Percentiles rank a stretch among this genome's conserved stretches.
Conservation (phyloP, 164 flowering plant genomes). For the Berberis thunbergii region DNA sequence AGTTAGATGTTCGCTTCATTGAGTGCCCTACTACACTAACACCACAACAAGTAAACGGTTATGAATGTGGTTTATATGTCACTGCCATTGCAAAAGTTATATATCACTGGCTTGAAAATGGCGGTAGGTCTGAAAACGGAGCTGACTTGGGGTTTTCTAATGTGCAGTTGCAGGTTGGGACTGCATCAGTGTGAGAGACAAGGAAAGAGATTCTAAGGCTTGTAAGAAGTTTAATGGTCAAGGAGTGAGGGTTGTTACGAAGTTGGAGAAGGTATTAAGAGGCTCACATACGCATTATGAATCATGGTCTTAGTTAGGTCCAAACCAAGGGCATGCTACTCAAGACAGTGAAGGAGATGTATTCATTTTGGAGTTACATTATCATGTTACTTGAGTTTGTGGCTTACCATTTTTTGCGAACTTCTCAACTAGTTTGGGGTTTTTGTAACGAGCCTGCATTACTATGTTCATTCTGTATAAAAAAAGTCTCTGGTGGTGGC, state of each 20-base stretch:
- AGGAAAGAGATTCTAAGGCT: conserved; percentile 8
- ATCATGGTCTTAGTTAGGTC: too few relatives aligned
- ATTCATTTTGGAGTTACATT: too few relatives aligned
- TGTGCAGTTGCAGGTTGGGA: neutral
- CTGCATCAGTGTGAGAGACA: neutral
- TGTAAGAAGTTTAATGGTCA: conserved; percentile 7
- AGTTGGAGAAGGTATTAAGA: neutral
- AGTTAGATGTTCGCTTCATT: conserved; percentile 12
- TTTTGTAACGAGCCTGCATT: too few relatives aligned
- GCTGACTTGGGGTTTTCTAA: conserved; percentile 6
- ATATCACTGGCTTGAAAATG: conserved; percentile 8
- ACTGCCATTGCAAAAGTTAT: conserved; percentile 17
- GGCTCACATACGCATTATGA: neutral
- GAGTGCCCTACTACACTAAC: conserved; percentile 24
- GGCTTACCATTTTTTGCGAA: too few relatives aligned
- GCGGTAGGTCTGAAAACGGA: conserved; percentile 1
- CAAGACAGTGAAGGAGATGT: too few relatives aligned
- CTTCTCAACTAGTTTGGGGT: too few relatives aligned
- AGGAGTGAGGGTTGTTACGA: neutral
- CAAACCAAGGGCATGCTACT: too few relatives aligned
- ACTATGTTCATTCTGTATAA: too few relatives aligned
- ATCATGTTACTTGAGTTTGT: too few relatives aligned
- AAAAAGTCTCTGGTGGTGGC: too few relatives aligned
- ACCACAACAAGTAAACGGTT: conserved; percentile 31
- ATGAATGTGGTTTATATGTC: conserved; percentile 21